These are phyloP conservation scores for Kwoniella shandongensis DNA, from an alignment of 768 basidiomycete genomes.

Conservation along the genomic window DNA sequence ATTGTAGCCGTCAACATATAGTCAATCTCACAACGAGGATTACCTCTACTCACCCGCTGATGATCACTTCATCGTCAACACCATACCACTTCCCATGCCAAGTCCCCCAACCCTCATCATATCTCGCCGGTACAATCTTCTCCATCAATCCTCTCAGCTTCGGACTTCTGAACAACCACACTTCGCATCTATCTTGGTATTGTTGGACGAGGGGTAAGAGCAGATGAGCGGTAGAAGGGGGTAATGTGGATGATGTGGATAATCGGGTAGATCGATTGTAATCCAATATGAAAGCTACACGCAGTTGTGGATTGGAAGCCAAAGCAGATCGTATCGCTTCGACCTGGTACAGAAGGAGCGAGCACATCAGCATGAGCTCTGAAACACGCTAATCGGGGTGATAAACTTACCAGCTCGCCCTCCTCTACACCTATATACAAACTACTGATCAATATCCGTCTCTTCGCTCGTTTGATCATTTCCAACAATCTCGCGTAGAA, in stretches of 20 bases:
- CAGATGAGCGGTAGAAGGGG: conserved; percentile 59
- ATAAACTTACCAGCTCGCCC: conserved; percentile 65
- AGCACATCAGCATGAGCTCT: background rate
- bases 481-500: conserved; percentile 65
- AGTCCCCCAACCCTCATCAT: conserved; percentile 98
- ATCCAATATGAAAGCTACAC: conserved; percentile 74
- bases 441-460: conserved; percentile 77
- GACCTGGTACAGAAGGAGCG: conserved; percentile 59
- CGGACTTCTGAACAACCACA: conserved; percentile 85
- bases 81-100: conserved; percentile 98
- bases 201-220: conserved; percentile 70
- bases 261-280: conserved; percentile 59
- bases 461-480: conserved; percentile 73
- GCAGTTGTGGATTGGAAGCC: conserved; percentile 62
- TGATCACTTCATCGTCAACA: conserved; percentile 84
- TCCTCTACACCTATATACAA: conserved; percentile 59
- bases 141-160: conserved; percentile 73
- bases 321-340: conserved; percentile 66
- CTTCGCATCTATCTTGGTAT: conserved; percentile 69
- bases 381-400: background rate
- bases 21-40: conserved; percentile 28
- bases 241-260: conserved; percentile 50
- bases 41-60: conserved; percentile 71
- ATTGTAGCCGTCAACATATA: no score
- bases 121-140: conserved; percentile 78